Base-by-base conservation (phyloP, 2,329 filamentous ascomycete genomes). In the Chalaropsis ovoidea region DNA sequence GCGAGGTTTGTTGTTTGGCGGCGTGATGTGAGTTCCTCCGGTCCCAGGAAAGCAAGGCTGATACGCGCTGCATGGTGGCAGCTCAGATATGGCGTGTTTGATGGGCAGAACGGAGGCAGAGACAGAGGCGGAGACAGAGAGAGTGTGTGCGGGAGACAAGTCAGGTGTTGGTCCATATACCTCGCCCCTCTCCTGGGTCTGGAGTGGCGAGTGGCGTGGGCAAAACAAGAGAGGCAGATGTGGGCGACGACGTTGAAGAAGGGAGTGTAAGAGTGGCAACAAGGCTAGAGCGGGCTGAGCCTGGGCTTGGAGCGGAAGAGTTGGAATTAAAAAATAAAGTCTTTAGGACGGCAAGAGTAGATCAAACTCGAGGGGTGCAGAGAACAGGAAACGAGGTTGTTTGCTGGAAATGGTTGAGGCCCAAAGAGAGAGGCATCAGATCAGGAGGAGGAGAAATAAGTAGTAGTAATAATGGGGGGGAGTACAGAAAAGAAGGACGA, bases 1-100 rank as follows among this genome's bases (percentile, higher is more conserved):
- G 56, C 15, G 65, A 39, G 15, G 62, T 61, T 65, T 68, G 65
- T 39, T 60, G 67, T 47, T 65, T 66, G 61, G 63, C 61, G 45
- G 65, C 22, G n/a, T 58, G 63, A 63, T 68, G 65, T 22, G 68
- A 68, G 64, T 68, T 68, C 62, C 68, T 64, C 64, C 65, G 67
- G 65, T 69, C 68, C 68, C 68, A 69, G 56, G 68, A 68, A 10
- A 69, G 61, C 7, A 69, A 61, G 43, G 68, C 68, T 39, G 68
- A 69, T 61, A 69, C 67, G 45, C 67, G 67, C 58, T 69, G 68
- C 68, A 69, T 69, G 49, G 39, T 65, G 56, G n/a, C 58, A 31
- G 45, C 1, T 60, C 35, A 52, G 52, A 42, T 56, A 3, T 2
- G 52, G 5, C 27, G 52, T 56, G 22, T 56, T 56, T 27, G 52